Conservation (phyloP, 805 yeast genomes). For the Candida gorgasii region DNA sequence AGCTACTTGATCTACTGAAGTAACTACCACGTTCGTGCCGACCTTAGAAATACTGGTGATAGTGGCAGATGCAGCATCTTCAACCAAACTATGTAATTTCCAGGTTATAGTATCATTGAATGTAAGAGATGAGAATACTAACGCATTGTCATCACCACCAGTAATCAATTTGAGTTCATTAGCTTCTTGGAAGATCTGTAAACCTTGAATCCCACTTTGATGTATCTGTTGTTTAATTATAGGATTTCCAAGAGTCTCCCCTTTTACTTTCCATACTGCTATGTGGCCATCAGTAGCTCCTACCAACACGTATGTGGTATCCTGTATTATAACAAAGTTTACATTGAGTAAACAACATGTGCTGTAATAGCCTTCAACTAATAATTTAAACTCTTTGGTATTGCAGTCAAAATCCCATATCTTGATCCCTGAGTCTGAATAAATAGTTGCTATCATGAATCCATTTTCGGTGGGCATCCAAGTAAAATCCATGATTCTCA, state of each 20-base stretch:
- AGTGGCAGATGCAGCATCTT: slow-evolving; percentile 81
- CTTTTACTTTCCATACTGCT: slow-evolving; percentile 53
- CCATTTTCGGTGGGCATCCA: slow-evolving; percentile 45
- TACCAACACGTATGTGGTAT: slow-evolving; percentile 41
- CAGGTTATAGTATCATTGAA: slow-evolving; percentile 20
- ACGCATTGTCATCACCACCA: slow-evolving; percentile 93
- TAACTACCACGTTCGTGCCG: slow-evolving; percentile 42
- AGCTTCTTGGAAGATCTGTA: slow-evolving; percentile 26
- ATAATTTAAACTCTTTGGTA: slow-evolving; percentile 38
- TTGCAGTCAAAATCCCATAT: slow-evolving; percentile 54
- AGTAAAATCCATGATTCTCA: slow-evolving; percentile 87
- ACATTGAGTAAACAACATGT: slow-evolving; percentile 77
- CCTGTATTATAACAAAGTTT: slow-evolving; percentile 38
- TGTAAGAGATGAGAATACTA: slow-evolving; percentile 30
- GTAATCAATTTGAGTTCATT: slow-evolving; percentile 47
- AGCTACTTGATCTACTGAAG: slow-evolving; percentile 83
- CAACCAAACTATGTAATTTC: slow-evolving; percentile 32
- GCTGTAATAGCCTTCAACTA: slow-evolving; percentile 56
- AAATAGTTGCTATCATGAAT: slow-evolving; percentile 65
- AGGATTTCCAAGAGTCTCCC: slow-evolving; percentile 23
- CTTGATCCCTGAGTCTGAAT: slow-evolving; percentile 80
- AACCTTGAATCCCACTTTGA: slow-evolving; percentile 79
- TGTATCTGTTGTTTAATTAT: slow-evolving; percentile 58
- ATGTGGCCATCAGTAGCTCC: slow-evolving; percentile 87
- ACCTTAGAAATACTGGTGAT: slow-evolving; percentile 61